Conservation (phyloP, 768 basidiomycete genomes). For the Suillus paluster region DNA sequence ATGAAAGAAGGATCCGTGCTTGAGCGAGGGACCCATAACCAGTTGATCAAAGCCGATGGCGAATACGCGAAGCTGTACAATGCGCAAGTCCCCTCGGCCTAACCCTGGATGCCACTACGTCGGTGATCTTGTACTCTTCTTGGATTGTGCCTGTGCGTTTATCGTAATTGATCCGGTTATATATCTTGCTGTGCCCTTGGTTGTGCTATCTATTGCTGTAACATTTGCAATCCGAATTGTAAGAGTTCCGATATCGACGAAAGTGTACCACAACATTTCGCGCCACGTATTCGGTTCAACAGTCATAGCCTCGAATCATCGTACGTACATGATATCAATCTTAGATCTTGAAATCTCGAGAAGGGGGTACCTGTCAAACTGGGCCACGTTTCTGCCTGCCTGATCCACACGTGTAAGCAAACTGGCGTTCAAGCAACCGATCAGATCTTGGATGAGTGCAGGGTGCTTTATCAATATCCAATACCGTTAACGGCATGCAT, state of each 20-base stretch:
- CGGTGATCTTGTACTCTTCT: neutral
- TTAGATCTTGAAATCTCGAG: neutral
- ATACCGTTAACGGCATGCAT: neutral
- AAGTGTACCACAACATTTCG: neutral
- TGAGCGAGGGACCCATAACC: slow-evolving; percentile 34
- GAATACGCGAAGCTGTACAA: slow-evolving; percentile 34
- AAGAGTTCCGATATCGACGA: neutral
- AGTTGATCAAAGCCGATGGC: slow-evolving; percentile 27
- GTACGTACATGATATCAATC: neutral
- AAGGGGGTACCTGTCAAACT: neutral
- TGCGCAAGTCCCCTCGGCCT: slow-evolving; percentile 18
- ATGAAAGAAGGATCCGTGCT: slow-evolving; percentile 36
- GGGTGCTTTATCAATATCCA: neutral
- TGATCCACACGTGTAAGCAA: neutral
- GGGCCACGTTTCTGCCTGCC: slow-evolving; percentile 3
- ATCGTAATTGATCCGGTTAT: no score
- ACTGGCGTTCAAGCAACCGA: neutral
- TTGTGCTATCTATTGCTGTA: neutral
- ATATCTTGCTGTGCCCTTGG: neutral
- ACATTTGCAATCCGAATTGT: neutral
- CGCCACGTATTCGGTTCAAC: neutral
- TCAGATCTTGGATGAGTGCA: neutral
- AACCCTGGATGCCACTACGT: neutral
- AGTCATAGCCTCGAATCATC: neutral
- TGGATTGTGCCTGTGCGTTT: neutral